Evolutionary conservation across 768 basidiomycete species (phyloP).

Genomic region (Podaxis sp.): DNA sequence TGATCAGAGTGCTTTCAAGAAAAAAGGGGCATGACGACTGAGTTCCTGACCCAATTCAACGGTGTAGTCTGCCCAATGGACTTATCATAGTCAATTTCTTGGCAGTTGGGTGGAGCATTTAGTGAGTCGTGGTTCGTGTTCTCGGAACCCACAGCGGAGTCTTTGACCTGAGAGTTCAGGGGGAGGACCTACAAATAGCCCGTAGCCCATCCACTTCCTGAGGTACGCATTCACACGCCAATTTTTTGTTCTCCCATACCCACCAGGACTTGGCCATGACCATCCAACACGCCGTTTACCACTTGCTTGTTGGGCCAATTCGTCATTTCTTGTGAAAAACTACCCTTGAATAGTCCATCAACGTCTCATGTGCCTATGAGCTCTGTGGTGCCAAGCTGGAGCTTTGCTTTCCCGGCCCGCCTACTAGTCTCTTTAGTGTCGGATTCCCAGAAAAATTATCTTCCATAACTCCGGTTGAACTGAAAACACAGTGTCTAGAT

Average conservation of each 20-base stretch:
- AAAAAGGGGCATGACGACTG: background rate
- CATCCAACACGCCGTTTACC: background rate
- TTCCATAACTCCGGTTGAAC: background rate
- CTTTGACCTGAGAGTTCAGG: background rate
- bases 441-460: background rate
- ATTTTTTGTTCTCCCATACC: constrained; percentile 3
- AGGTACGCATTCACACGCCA: background rate
- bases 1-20: background rate
- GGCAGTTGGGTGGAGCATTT: constrained; percentile 6
- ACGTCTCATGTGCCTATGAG: background rate
- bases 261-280: background rate
- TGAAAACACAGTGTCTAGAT: background rate
- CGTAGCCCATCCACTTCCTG: background rate
- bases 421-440: background rate
- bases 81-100: background rate
- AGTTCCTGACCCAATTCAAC: background rate
- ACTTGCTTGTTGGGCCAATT: background rate
- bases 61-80: background rate
- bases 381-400: background rate
- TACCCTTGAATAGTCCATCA: background rate
- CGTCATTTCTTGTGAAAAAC: background rate
- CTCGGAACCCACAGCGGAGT: background rate
- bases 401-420: background rate
- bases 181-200: background rate
- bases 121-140: constrained; percentile 1